phyloP scores from a whole-genome alignment of 805 yeast species.

The Candida germanica region DNA sequence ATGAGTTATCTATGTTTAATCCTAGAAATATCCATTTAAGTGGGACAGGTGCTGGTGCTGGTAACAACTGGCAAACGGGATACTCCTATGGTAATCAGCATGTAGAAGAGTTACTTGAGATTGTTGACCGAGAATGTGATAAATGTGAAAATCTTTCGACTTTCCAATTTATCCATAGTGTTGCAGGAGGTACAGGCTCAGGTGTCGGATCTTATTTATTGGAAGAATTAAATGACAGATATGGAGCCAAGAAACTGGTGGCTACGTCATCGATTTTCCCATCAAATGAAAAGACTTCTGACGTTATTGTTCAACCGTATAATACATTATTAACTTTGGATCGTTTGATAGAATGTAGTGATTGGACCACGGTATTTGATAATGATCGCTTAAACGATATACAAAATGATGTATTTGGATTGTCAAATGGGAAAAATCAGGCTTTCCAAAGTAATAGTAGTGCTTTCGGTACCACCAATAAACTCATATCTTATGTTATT shows the following conservation, averaged over 20 bases:
- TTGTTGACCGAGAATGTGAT: slow-evolving; percentile 87
- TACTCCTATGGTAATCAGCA: slow-evolving; percentile 68
- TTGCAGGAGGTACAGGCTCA: slow-evolving; percentile 98
- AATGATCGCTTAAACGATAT: slow-evolving; percentile 78
- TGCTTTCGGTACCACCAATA: slow-evolving; percentile 77
- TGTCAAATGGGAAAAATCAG: slow-evolving; percentile 8
- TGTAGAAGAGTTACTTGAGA: slow-evolving; percentile 71
- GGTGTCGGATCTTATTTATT: slow-evolving; percentile 85
- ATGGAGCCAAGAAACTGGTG: slow-evolving; percentile 70
- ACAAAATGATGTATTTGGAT: slow-evolving; percentile 47
- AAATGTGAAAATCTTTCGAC: slow-evolving; percentile 87
- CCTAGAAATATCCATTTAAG: slow-evolving; percentile 79
- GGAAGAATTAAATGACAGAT: slow-evolving; percentile 77
- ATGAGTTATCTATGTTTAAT: slow-evolving; percentile 64
- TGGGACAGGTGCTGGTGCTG: slow-evolving; percentile 88
- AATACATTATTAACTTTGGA: slow-evolving; percentile 81
- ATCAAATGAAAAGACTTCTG: slow-evolving; percentile 70
- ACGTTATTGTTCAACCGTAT: slow-evolving; percentile 98
- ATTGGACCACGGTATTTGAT: slow-evolving; percentile 85
- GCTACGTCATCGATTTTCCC: slow-evolving; percentile 90
- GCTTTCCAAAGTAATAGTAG: slow-evolving; percentile 32
- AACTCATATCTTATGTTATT: slow-evolving; percentile 79
- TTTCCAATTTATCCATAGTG: slow-evolving; percentile 87
- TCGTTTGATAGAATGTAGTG: slow-evolving; percentile 80
- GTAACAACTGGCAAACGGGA: slow-evolving; percentile 94